Evolutionary conservation across 2,329 filamentous ascomycete species (phyloP).

Genomic region (Emergomyces orientalis): DNA sequence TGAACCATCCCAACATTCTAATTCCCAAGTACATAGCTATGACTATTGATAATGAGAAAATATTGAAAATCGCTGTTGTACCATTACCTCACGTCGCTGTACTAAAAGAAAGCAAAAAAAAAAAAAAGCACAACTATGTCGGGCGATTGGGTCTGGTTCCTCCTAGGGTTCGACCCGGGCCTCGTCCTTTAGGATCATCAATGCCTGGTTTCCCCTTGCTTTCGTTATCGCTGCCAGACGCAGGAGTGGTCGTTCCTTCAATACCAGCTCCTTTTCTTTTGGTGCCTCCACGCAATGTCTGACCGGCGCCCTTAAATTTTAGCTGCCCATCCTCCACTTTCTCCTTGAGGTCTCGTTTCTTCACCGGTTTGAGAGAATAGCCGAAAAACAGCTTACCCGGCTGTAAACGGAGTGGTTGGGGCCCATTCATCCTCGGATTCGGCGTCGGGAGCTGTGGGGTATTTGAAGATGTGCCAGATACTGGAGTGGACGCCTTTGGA

Average conservation of each 20-base stretch:
- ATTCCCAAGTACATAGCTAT: neutral
- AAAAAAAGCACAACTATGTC: neutral
- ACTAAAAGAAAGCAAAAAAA: neutral
- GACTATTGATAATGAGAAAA: neutral
- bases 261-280: slow-evolving; percentile 49
- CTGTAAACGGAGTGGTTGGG: slow-evolving; percentile 72
- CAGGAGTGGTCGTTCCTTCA: slow-evolving; percentile 26
- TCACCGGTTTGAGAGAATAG: slow-evolving; percentile 82
- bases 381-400: slow-evolving; percentile 94
- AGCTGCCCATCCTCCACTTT: slow-evolving; percentile 54
- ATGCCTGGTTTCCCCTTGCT: slow-evolving; percentile 18
- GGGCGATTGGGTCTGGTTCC: slow-evolving; percentile 8
- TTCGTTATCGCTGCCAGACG: slow-evolving; percentile 29
- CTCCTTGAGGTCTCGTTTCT: slow-evolving; percentile 56
- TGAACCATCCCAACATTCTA: neutral
- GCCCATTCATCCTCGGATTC: slow-evolving; percentile 57
- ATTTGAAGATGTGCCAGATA: slow-evolving; percentile 48
- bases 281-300: slow-evolving; percentile 54
- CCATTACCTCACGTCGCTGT: neutral
- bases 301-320: slow-evolving; percentile 75
- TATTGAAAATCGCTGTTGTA: neutral
- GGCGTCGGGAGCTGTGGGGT: slow-evolving; percentile 36
- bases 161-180: slow-evolving; percentile 12
- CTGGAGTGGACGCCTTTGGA: slow-evolving; percentile 64
- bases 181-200: neutral